Evolutionary conservation across 2,329 filamentous ascomycete species (phyloP), one percentile per base, ranked within the genome.

Genomic region (Cercospora janseana): DNA sequence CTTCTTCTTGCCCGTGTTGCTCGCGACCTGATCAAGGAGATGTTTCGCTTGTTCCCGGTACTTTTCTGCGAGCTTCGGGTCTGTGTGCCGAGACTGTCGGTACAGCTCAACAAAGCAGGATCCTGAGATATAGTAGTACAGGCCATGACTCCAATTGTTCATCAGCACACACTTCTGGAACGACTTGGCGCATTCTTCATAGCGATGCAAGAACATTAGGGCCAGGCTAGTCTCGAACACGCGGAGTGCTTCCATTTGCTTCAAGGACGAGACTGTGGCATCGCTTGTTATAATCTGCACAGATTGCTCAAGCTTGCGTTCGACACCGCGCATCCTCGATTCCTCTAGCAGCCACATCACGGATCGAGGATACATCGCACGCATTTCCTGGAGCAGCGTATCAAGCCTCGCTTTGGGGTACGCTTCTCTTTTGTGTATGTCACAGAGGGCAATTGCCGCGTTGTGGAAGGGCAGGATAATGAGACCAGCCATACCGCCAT

Each of bases 111-210:
- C 71, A 59, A 94, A 84, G 0, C 86, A 85, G 9, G 80, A 79
- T 6, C 85, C 93, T 1, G 87, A 86, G 57, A 95, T 86, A 70
- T 91, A 97, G 66, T 89, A 89, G 72, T 98, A 97, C 46, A 97
- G 69, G 0, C 85, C 83, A 45, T 90, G 89, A 49, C 86, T 91
- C 93, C 93, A 97, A 60, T 88, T 88, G 70, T 95, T 96, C 48
- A 93, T 77, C 47, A 87, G 83, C 8, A 88, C 75, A 68, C 77
- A 77, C 59, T 77, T 75, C 43, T 91, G 69, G 69, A 96, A 97
- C 0, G 82, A 79, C 49, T 85, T 78, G 3, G 87, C 81, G 69
- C 87, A 90, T 3, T 83, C 76, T 6, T 80, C 70, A 73, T 92
- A 96, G 56, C 85, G 78, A 66, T 94, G 87, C 13, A 85, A 71